Evolutionary conservation across 495 filamentous ascomycete genomes (phyloP), one percentile per base, ranked within the genome.

Genomic region (Hypoxylon lienhwacheense): DNA sequence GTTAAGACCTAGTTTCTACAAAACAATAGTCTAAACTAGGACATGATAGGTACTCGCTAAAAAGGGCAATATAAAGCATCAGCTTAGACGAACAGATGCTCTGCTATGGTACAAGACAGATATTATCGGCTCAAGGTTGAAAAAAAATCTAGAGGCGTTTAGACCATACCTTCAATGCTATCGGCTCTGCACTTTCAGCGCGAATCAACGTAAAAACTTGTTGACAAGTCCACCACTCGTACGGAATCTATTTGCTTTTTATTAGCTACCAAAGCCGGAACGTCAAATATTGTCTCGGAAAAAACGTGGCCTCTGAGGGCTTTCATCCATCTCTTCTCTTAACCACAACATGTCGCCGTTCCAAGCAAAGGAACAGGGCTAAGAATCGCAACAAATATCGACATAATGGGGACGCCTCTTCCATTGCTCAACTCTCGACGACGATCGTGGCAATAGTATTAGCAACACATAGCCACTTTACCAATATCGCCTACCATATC

Each of bases 401-500:
- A 64, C 49, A 55, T 54, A 47, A 48, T 45, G 32, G 5, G 24
- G 21, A 33, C 26, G 25, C 20, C 34, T 25, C 28, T 36, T 36
- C 47, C 35, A 44, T 34, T 24, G 47, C 46, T 47, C 20, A 47
- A 41, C 46, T 52, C 36, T 43, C 35, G 25, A 32, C 31, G 57
- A 47, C 29, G 26, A 47, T 29, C 44, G 48, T 22, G 42, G 46
- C 28, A 46, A 42, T 50, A 35, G n/a, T 19, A 46, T 51, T 7
- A n/a, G 35, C 31, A 44, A 48, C 56, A 33, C 47, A 62, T 40
- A 46, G 48, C 53, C 55, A 49, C 62, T 51, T 46, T 56, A 53
- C 47, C 47, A 55, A 54, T 32, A 34, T 41, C 24, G 43, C 53
- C 53, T 59, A 64, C 53, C 53, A 47, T 37, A 45, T 65, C 60